Evolutionary conservation across 345 rosid genomes (phyloP).

Genomic region (Salix udensis): DNA sequence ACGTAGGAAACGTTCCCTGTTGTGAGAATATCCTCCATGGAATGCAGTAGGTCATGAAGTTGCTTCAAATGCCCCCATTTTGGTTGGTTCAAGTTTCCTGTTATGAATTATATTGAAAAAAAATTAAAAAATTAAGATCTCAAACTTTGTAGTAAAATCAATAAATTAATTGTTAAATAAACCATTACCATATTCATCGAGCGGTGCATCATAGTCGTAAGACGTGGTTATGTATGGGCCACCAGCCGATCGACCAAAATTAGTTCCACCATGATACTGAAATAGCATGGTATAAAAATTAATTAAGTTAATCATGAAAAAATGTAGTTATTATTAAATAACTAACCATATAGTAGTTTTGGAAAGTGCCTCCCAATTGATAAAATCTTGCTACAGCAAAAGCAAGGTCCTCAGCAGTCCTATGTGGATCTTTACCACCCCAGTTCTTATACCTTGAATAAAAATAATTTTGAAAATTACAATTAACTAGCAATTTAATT

Average conservation of each 20-base stretch:
- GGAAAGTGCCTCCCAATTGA: constrained; percentile 52
- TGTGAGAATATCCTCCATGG: constrained; percentile 53
- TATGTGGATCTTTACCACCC: constrained; percentile 50
- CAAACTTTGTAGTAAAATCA: background rate
- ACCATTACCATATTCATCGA: constrained; percentile 38
- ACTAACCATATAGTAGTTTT: constrained; percentile 66
- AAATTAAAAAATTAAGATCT: background rate
- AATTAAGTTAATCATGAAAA: background rate
- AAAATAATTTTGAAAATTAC: background rate
- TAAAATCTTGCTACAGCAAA: constrained; percentile 54
- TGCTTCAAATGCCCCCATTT: constrained; percentile 78
- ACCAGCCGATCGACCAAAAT: constrained; percentile 55
- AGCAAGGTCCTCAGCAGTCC: constrained; percentile 63
- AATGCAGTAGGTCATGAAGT: constrained; percentile 50
- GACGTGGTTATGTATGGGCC: constrained; percentile 65
- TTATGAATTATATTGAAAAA: background rate
- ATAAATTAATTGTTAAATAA: background rate
- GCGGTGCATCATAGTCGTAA: constrained; percentile 61
- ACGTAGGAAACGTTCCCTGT: constrained; percentile 36
- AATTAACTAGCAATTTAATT: too few relatives aligned
- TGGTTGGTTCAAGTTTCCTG: constrained; percentile 72
- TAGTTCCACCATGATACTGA: constrained; percentile 74
- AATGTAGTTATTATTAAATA: too few relatives aligned
- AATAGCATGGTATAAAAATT: background rate
- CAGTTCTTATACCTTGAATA: constrained; percentile 47